A percentile compares a stretch with the other conserved stretches of the same genome.
phyloP scores from a whole-genome alignment of 169 alveolate species.

The Cryptosporidium bovis region DNA sequence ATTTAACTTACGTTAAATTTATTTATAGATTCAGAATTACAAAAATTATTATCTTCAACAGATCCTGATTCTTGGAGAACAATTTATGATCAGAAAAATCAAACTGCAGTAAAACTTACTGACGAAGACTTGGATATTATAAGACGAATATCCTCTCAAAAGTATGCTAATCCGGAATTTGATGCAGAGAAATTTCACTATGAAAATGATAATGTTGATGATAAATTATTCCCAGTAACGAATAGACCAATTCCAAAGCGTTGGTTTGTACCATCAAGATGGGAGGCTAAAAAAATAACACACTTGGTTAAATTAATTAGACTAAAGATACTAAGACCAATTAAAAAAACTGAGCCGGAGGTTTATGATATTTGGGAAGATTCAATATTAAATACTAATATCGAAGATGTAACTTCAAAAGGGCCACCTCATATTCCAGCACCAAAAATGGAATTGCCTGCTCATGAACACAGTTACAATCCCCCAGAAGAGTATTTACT shows the following conservation, averaged over 20 bases:
- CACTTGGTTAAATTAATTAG: conserved; percentile 83
- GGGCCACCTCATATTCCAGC: conserved; percentile 90
- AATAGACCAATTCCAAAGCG: conserved; percentile 87
- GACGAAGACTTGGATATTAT: conserved; percentile 89
- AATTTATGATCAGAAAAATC: conserved; percentile 90
- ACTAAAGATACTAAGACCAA: conserved; percentile 44
- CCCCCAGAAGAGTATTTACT: conserved; percentile 92
- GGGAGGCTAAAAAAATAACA: conserved; percentile 88
- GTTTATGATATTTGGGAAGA: conserved; percentile 86
- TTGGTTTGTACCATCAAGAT: conserved; percentile 88
- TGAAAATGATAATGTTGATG: conserved; percentile 78
- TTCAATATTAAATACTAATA: conserved; percentile 66
- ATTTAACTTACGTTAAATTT: background rate
- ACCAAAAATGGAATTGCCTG: conserved; percentile 93
- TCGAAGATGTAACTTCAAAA: conserved; percentile 28
- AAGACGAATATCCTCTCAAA: conserved; percentile 81
- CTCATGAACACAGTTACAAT: conserved; percentile 93
- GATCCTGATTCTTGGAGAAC: conserved; percentile 94
- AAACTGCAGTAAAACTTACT: conserved; percentile 86
- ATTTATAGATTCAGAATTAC: conserved; percentile 75
- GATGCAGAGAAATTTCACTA: conserved; percentile 82
- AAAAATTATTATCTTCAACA: conserved; percentile 85
- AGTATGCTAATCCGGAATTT: conserved; percentile 81
- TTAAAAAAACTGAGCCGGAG: conserved; percentile 72
- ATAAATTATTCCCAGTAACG: conserved; percentile 85